phyloP scores from a whole-genome alignment of 345 rosid species.

The Schrenkiella parvula region DNA sequence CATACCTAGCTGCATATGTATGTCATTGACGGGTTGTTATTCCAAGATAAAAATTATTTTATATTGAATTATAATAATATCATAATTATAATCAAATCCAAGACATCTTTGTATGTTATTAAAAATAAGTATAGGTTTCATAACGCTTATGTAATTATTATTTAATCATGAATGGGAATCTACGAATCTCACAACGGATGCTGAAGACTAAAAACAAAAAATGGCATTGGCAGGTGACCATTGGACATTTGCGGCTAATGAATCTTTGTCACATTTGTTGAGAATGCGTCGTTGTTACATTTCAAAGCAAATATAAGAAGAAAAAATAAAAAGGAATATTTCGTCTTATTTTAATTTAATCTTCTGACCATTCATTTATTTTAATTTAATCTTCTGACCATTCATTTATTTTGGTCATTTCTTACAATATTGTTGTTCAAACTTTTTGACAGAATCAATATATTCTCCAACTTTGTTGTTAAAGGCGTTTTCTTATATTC shows the following conservation, averaged over 20 bases:
- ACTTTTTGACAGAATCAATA: background rate
- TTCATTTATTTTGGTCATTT: too few species aligned
- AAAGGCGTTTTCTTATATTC: background rate
- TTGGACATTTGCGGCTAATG: slow-evolving; percentile 10
- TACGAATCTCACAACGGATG: background rate
- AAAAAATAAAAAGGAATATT: background rate
- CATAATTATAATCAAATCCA: background rate
- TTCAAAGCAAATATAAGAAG: background rate
- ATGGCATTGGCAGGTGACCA: background rate
- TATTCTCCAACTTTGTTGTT: slow-evolving; percentile 2
- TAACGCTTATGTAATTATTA: background rate
- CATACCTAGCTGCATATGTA: slow-evolving; percentile 60
- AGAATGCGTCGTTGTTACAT: background rate
- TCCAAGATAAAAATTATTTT: background rate
- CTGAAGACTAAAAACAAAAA: too few species aligned
- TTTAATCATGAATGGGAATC: background rate
- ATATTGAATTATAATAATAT: background rate
- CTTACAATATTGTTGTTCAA: too few species aligned
- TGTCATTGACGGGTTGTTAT: background rate
- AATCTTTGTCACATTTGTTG: slow-evolving; percentile 12
- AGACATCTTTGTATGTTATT: background rate
- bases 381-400: too few species aligned
- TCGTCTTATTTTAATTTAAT: background rate
- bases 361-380: background rate
- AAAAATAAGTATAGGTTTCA: background rate